Percentiles rank a stretch among this genome's conserved stretches.
Evolutionary conservation across 2,329 filamentous ascomycete species (phyloP).

Genomic region (Exophiala mesophila): DNA sequence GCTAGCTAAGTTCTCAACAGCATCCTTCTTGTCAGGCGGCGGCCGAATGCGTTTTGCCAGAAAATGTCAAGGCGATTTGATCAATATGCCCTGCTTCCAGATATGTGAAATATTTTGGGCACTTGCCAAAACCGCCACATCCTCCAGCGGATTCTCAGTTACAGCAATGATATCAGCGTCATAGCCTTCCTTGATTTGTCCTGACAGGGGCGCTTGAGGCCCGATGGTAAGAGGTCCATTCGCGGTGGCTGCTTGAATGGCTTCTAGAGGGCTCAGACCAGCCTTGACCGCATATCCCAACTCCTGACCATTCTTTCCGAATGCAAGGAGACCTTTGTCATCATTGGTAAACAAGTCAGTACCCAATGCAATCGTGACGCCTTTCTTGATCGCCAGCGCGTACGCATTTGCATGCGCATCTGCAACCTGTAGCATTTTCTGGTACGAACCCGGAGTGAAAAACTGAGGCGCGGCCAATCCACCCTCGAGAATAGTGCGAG

Average conservation of each 20-base stretch:
- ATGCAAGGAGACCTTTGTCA: constrained; percentile 32
- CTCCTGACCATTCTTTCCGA: constrained; percentile 44
- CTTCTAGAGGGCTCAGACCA: constrained; percentile 46
- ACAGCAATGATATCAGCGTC: constrained; percentile 48
- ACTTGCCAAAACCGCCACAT: constrained; percentile 38
- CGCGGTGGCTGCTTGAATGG: constrained; percentile 49
- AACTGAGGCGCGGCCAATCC: constrained; percentile 35
- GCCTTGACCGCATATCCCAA: constrained; percentile 42
- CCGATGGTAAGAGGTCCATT: constrained; percentile 43
- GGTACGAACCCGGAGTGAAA: neutral
- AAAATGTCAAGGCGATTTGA: no score
- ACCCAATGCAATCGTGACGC: constrained; percentile 45
- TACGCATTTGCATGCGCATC: constrained; percentile 34
- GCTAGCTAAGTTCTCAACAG: no score
- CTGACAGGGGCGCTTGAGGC: constrained; percentile 39
- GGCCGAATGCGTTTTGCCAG: no score
- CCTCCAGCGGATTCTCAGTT: constrained; percentile 38
- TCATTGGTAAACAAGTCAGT: constrained; percentile 42
- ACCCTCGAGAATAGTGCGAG: constrained; percentile 46
- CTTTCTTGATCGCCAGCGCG: constrained; percentile 37
- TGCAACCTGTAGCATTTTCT: neutral
- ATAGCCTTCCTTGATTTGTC: constrained; percentile 42
- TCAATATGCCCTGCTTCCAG: constrained; percentile 28
- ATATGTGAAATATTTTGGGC: constrained; percentile 42
- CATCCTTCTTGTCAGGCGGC: no score